Evolutionary conservation across 2,329 filamentous ascomycete species (phyloP), one percentile per base, ranked within the genome.

Genomic region (Colletotrichum spinosum): DNA sequence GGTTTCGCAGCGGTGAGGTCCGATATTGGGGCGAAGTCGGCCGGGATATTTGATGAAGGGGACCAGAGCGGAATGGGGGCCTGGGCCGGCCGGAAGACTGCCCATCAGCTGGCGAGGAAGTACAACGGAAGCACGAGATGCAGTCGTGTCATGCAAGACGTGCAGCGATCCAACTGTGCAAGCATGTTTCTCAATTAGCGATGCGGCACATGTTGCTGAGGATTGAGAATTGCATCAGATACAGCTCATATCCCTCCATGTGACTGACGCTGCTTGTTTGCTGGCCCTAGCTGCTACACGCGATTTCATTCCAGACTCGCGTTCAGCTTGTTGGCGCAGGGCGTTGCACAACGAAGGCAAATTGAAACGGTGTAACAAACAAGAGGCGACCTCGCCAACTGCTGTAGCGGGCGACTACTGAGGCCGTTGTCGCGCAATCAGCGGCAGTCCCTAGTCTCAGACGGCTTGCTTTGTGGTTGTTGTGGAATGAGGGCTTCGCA

Each of bases 31-130:
- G 46, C 58, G 48, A 56, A 56, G 58, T 34, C 17, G 34, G 42
- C 52, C 41, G 48, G 52, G 48, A 65, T 62, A 53, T 44, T 65
- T 56, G 58, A 62, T 65, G 46, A 62, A 62, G 46, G 46, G 58
- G 62, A 13, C 25, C 45, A 55, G 39, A 37, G 46, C 50, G 41
- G 48, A 15, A 53, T 51, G 51, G 52, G 49, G 62, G 58, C 41
- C 62, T 65, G 53, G 62, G 48, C 62, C 37, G 58, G 59, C 44
- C 62, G 35, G 62, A 60, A 62, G 33, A 5, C 62, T 2, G 45
- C 35, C 35, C 41, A 12, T 62, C 58, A 65, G 62, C 58, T 65
- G 35, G 35, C 35, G 33, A 48, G 45, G 37, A 39, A 37, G 37
- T 52, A 49, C 41, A 15, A 58, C 46, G 46, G 17, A 25, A 12